Base-by-base conservation (phyloP, 768 basidiomycete genomes). In the Lentinula guzmanii region DNA sequence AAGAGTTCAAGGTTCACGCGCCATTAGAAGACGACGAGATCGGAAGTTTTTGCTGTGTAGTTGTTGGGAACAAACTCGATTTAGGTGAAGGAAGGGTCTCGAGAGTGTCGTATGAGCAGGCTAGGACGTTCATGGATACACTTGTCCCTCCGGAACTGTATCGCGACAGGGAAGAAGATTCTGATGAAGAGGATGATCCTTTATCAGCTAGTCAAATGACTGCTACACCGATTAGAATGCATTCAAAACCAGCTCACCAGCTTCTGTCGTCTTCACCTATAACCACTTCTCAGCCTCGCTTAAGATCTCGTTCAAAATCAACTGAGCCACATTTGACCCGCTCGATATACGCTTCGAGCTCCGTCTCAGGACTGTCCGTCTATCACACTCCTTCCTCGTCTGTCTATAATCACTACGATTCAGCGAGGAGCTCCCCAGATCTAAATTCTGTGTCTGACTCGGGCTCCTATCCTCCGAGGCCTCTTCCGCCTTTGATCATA, bases 371-470 rank as follows among this genome's bases (percentile, higher is more conserved):
- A 1, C 68, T 84, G 3, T 84, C 87, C 1, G 77, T 85, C 45
- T 93, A 87, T 71, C 87, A 91, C 70, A 93, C 91, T 0, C 90
- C 91, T 6, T 83, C 86, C 0, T 92, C 91, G 0, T 91, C 89
- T n/a, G 63, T 90, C 46, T 87, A 84, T 64, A 86, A 90, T 68
- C 65, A 69, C 3, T 89, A 76, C 63, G 78, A 83, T 18, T 84
- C 86, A 6, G 86, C 88, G 3, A 79, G 82, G 9, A 82, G 83
- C 3, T 86, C 87, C 2, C 85, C 85, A 0, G 76, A 79, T 57
- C 77, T 82, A 0, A 68, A 63, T 61, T 64, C 68, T 2, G 45
- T 60, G 8, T 48, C 28, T 66, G 34, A 64, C 1, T 72, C 73
- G 2, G 65, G 64, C 8, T 68, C 76, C 31, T 56, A 41, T 42